Evolutionary conservation across 768 basidiomycete genomes (phyloP).

Genomic region (Lactifluus piperatus): DNA sequence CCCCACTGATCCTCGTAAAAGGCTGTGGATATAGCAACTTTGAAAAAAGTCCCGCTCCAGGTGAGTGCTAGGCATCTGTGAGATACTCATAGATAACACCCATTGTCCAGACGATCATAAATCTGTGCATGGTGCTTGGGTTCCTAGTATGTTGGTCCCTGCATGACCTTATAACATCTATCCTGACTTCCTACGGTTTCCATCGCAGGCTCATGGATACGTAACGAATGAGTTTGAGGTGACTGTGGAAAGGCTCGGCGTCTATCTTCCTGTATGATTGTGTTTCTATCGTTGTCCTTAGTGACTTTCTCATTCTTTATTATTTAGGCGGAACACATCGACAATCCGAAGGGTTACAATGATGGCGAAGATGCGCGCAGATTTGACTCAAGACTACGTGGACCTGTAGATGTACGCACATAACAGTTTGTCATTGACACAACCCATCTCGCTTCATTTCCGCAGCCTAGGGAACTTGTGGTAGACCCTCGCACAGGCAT

Average conservation of each 20-base stretch:
- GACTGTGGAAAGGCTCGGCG: slow-evolving; percentile 70
- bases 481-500: slow-evolving; percentile 81
- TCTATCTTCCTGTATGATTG: slow-evolving; percentile 66
- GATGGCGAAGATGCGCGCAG: slow-evolving; percentile 74
- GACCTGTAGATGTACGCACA: slow-evolving; percentile 63
- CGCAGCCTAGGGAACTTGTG: slow-evolving; percentile 69
- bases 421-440: background rate
- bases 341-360: slow-evolving; percentile 88
- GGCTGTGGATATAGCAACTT: slow-evolving; percentile 76
- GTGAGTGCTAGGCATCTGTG: slow-evolving; percentile 28
- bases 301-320: background rate
- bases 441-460: background rate
- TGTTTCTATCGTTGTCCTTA: background rate
- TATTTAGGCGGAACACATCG: slow-evolving; percentile 71
- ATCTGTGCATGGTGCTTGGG: slow-evolving; percentile 82
- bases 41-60: slow-evolving; percentile 64
- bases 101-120: slow-evolving; percentile 62
- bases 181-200: background rate
- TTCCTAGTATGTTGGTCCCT: slow-evolving; percentile 51
- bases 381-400: slow-evolving; percentile 68
- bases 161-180: background rate
- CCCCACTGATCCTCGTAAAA: slow-evolving; percentile 23
- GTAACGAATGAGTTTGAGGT: slow-evolving; percentile 84
- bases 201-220: slow-evolving; percentile 59
- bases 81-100: background rate